Conservation (phyloP, 192 early-diverging fungal genomes). For the Podila clonocystis region DNA sequence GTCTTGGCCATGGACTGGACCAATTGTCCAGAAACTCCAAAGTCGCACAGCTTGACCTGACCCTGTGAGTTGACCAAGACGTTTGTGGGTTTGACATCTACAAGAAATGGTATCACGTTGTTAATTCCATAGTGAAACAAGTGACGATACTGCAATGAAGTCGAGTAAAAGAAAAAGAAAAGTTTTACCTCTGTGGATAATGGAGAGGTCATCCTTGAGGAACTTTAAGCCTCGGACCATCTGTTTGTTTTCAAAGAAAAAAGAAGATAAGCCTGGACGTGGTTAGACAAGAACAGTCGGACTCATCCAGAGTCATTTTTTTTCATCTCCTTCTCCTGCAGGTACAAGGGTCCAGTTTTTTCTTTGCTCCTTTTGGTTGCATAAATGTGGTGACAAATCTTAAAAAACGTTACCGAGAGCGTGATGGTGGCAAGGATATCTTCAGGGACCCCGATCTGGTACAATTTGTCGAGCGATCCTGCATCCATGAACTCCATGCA, state of each 20-base stretch:
- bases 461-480: constrained; percentile 90
- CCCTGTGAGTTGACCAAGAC: constrained; percentile 87
- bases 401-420: constrained; percentile 61
- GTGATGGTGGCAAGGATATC: constrained; percentile 80
- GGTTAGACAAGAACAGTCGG: not conserved
- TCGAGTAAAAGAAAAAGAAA: not conserved
- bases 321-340: not conserved
- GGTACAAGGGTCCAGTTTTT: not conserved
- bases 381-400: constrained; percentile 1
- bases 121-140: not conserved
- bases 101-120: not conserved
- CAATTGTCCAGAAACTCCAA: constrained; percentile 94
- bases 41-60: constrained; percentile 96
- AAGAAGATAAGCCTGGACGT: not conserved
- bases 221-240: constrained; percentile 87
- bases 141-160: not conserved
- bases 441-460: constrained; percentile 84
- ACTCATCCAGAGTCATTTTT: not conserved
- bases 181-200: constrained; percentile 83
- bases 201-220: constrained; percentile 86
- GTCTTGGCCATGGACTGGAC: constrained; percentile 92
- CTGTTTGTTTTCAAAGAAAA: constrained; percentile 39
- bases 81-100: constrained; percentile 97
- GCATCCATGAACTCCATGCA: constrained; percentile 99
- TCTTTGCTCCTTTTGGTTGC: not conserved